Evolutionary conservation across 331 rosid genomes (phyloP).

Genomic region (Rhamnella rubrinervis): DNA sequence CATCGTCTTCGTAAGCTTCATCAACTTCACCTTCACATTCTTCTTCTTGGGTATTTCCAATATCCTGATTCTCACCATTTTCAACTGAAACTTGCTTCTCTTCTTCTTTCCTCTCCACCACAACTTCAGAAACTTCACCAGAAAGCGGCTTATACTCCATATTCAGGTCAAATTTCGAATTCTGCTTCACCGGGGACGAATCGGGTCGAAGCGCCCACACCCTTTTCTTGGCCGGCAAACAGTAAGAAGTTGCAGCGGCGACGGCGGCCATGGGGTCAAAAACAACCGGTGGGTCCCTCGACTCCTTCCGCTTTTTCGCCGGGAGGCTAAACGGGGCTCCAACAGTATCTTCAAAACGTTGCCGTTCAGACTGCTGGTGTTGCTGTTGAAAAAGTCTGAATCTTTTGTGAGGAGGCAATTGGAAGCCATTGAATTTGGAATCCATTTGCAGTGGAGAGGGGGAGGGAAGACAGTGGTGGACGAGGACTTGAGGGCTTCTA

Average conservation of each 20-base stretch:
- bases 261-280: conserved; percentile 11
- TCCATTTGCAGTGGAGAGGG: conserved; percentile 36
- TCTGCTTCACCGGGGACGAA: conserved; percentile 5
- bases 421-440: conserved; percentile 27
- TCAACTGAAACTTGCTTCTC: background rate
- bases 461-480: too few species aligned
- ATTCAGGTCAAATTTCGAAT: conserved; percentile 54
- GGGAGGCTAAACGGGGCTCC: conserved; percentile 36
- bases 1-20: conserved; percentile 31
- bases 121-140: conserved; percentile 6
- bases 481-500: too few species aligned
- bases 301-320: conserved; percentile 66
- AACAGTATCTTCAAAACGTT: background rate
- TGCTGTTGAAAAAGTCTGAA: conserved; percentile 50
- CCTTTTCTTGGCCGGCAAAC: conserved; percentile 75
- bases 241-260: conserved; percentile 22
- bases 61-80: background rate
- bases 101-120: background rate
- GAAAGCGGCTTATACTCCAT: conserved; percentile 39
- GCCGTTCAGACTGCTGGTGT: background rate
- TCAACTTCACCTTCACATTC: background rate
- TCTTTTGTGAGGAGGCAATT: conserved; percentile 70
- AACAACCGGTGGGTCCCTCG: conserved; percentile 33
- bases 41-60: background rate
- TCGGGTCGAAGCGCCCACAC: conserved; percentile 55